Evolutionary conservation across 108 stramenopile species (phyloP), one percentile per base, ranked within the genome.

Genomic region (Nannochloropsis gaditana): DNA sequence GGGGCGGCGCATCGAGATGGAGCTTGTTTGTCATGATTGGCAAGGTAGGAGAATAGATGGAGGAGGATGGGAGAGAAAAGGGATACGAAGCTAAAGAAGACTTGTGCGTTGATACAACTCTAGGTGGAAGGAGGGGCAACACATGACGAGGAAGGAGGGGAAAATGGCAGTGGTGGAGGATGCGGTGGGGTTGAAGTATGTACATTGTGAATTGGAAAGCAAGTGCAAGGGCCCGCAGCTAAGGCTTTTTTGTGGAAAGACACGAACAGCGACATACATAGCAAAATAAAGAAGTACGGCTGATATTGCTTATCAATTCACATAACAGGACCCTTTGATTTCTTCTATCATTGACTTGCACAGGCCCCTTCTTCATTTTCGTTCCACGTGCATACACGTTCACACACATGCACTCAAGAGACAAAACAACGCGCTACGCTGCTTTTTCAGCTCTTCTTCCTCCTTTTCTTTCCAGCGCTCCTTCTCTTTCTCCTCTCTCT

Each of bases 21-120:
- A 50, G 47, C 47, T 50, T 50, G 47, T 50, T 50, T 50, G 47
- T 50, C 47, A 50, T 50, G 47, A 50, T 50, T 50, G 47, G 11
- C 10, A 9, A 50, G 47, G 47, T 50, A 50, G 11, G 47, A 50
- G 47, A 50, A 50, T 9, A 50, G 47, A 50, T 50, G 47, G 47
- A 50, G 47, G 47, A 50, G 10, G 47, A 50, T 50, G 47, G 47
- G 47, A 50, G 47, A 50, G 47, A 50, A 50, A 50, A 50, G 47
- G 9, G 47, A 50, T 11, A 50, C 47, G 47, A 50, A 50, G 47
- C 10, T 9, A 50, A 50, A 50, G 47, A 50, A 50, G 47, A 50
- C 47, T 9, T 50, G 47, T 50, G 47, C 11, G 47, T 50, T 50
- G 47, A 50, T 50, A 50, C 47, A 50, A 11, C 11, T 50, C 47